phyloP scores from a whole-genome alignment of 1,139 yeast species.

The Geotrichum reessii region DNA sequence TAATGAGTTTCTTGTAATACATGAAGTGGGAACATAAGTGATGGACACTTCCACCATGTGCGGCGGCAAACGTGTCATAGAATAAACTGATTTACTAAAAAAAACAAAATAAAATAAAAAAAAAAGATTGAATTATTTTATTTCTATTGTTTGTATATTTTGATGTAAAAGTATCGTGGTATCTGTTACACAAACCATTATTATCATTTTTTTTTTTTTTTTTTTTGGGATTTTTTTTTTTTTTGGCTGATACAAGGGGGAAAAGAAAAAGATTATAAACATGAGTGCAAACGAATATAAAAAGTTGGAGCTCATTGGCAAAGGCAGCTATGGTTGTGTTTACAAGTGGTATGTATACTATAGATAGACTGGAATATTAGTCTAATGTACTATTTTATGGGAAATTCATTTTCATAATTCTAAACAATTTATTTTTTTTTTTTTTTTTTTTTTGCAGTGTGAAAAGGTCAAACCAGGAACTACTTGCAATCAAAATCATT shows the following conservation, averaged over 20 bases:
- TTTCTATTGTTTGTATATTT: background rate
- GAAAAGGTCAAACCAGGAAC: constrained; percentile 33
- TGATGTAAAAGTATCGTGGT: no score
- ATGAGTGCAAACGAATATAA: constrained; percentile 15
- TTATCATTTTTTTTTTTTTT: background rate
- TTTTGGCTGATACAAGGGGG: background rate
- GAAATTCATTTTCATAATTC: background rate
- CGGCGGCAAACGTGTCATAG: no score
- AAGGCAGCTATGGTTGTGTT: constrained; percentile 95
- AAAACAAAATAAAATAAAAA: background rate
- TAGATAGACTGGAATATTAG: no score
- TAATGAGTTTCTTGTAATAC: no score
- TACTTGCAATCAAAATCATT: constrained; percentile 74
- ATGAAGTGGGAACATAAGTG: background rate
- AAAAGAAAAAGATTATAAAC: background rate
- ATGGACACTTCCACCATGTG: background rate
- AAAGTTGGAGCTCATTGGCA: constrained; percentile 70
- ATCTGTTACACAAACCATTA: no score
- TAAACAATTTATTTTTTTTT: background rate
- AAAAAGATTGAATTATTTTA: background rate
- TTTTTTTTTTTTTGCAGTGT: constrained; percentile 18
- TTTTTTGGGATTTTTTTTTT: background rate
- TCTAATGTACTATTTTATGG: no score
- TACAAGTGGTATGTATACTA: constrained; percentile 40
- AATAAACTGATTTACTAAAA: no score